Evolutionary conservation across 1,139 yeast genomes (phyloP), one percentile per base, ranked within the genome.

Genomic region (Eremothecium sinecaudum): DNA sequence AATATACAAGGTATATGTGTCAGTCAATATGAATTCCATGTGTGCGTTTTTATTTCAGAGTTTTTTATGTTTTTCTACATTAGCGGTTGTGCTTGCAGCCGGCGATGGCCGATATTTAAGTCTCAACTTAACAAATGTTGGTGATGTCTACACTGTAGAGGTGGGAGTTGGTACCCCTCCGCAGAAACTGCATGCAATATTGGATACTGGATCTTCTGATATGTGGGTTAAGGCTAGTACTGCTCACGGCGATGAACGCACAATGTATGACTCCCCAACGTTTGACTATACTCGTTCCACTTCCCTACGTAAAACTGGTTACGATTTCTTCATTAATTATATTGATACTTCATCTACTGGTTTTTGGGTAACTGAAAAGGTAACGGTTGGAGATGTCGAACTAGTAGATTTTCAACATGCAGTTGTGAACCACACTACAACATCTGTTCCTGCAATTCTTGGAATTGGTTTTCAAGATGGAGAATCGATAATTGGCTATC

Each of bases 201-300:
- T 79, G 28, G 86, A 78, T 50, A 75, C 84, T 4, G 84, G 84
- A 0, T 75, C 82, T 2, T 66, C 80, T 5, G 86, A 78, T 52
- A 58, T 77, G 43, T 78, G 84, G 84, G 70, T 76, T 23, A 54
- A 56, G 43, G 38, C 48, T 16, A 39, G 38, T n/a, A 62, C 61
- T 41, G 61, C 61, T 2, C 57, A 47, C 42, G 53, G 60, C 41
- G 46, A 31, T n/a, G 32, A 37, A 13, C 32, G 40, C 12, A 29
- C 22, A 4, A 37, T 42, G 3, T 28, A 31, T 5, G 35, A 45
- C 10, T 43, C 43, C 32, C 46, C 51, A 28, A 24, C 33, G 3
- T 46, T 35, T 28, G 35, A 44, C 18, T 28, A 35, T 10, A 25
- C 24, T 10, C 17, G 21, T 2, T 48, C 54, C 2, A 22, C 41